Conservation (phyloP, 176 grass and related monocot genomes). For the Themeda triandra region DNA sequence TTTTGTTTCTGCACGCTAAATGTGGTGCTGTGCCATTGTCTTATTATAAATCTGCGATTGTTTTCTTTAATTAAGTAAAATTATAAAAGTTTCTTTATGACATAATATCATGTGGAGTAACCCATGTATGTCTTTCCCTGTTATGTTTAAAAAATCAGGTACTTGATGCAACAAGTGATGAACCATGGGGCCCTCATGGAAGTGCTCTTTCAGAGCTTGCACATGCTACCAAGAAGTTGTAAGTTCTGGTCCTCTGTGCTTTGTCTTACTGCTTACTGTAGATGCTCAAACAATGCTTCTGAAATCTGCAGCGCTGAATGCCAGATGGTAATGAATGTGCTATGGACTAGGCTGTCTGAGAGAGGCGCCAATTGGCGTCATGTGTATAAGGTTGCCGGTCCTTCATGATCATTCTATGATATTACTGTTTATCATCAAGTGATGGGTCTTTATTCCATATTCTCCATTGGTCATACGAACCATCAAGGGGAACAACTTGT, state of each 20-base stretch:
- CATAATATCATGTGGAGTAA: conserved; percentile 4
- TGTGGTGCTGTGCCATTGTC: not conserved
- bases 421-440: not conserved
- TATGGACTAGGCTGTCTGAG: conserved; percentile 83
- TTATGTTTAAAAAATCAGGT: conserved; percentile 45
- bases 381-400: conserved; percentile 64
- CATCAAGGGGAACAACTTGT: not conserved
- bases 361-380: conserved; percentile 83
- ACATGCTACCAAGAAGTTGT: conserved; percentile 85
- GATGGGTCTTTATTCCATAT: conserved; percentile 11
- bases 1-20: not conserved
- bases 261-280: not conserved
- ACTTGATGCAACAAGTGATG: conserved; percentile 92
- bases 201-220: conserved; percentile 75
- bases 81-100: not conserved
- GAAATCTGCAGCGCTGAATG: conserved; percentile 72
- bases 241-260: conserved; percentile 16
- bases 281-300: conserved; percentile 14
- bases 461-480: conserved; percentile 1
- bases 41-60: not conserved
- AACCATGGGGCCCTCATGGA: conserved; percentile 94
- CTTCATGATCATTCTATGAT: conserved; percentile 1
- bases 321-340: conserved; percentile 95
- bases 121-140: not conserved
- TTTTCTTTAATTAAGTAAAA: not conserved